Evolutionary conservation across 208 protist genomes (phyloP), one percentile per base, ranked within the genome.

Genomic region (Jaenimonas drosophilae): DNA sequence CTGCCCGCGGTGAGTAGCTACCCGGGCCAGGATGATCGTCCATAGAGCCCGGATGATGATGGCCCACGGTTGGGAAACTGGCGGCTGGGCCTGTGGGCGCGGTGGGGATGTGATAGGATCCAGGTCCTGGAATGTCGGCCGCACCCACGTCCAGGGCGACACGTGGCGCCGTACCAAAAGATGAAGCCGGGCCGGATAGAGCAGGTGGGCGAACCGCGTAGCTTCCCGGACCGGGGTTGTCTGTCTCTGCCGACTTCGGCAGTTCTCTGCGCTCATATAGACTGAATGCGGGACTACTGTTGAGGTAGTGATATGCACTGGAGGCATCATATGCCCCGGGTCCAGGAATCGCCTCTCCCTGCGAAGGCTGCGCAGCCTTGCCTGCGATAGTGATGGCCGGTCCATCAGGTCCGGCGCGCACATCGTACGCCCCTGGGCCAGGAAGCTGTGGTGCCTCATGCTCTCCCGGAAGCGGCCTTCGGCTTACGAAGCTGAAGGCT

Each of bases 281-380:
- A 4, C 21, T 27, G 39, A 37, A 29, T 0, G 52, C 16, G 11
- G 42, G 36, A 19, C 21, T 49, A 12, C 3, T 14, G 3, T 26
- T 12, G 4, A 9, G 7, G 31, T 30, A 21, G n/a, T n/a, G 19
- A 3, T 29, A 24, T 4, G 50, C 48, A 2, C 34, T 25, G 2
- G 49, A 49, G 17, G 45, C 11, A 37, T 53, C 52, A 55, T 73
- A 72, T 20, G 64, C 46, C 7, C 64, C 64, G 4, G 64, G 64
- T 17, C 64, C 64, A 17, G 64, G 64, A 41, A 29, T 17, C 25
- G 36, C 1, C 53, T 45, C 2, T 54, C 47, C 16, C 27, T 51
- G 23, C 37, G 36, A 31, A 46, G 54, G 56, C 25, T 45, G 46
- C 44, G 39, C 6, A 39, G 45, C 1, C 37, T 23, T 6, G 54